Evolutionary conservation across 768 basidiomycete genomes (phyloP), one percentile per base, ranked within the genome.

Genomic region (Tricholoma saponaceum): DNA sequence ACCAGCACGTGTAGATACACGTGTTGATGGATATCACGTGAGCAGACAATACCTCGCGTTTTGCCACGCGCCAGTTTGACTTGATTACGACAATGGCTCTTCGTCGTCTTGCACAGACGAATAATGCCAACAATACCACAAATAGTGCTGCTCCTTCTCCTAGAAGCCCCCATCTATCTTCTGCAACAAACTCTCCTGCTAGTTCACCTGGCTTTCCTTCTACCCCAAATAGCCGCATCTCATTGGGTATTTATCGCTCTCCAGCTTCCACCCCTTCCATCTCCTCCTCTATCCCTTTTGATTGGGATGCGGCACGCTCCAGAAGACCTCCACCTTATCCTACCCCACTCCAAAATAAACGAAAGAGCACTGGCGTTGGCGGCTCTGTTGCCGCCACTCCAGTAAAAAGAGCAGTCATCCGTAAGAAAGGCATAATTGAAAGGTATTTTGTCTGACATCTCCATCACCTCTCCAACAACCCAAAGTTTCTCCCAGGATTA

Each of bases 291-390:
- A 70, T 79, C 8, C 88, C 91, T 0, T 94, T 94, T 64, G 91
- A 94, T 73, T 93, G 92, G 92, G 87, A 89, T 28, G 91, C 92
- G 0, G 92, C 85, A 12, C 78, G 87, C n/a, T 78, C 83, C 0
- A 76, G 81, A 51, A 79, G 78, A 59, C 85, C 89, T 3, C 83
- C 91, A 3, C 91, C 91, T 3, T 93, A 88, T 76, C 77, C 76
- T 2, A 84, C 85, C 0, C 89, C 89, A 2, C 67, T 78, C 6
- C 72, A 73, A 52, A 76, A 67, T 52, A 83, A 79, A 41, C 78
- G 78, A 60, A 71, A 74, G 64, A 73, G 79, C 68, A 64, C 77
- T 62, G 72, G 70, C 56, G 70, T 55, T 58, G 64, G 62, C 4
- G 66, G 65, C 53, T 25, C 62, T 41, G 58, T 64, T 62, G 62